A percentile compares a stretch with the other conserved stretches of the same genome.
These are phyloP conservation scores for Coemansia sp. DNA, from an alignment of 192 early-diverging fungal genomes.

Conservation along the genomic window DNA sequence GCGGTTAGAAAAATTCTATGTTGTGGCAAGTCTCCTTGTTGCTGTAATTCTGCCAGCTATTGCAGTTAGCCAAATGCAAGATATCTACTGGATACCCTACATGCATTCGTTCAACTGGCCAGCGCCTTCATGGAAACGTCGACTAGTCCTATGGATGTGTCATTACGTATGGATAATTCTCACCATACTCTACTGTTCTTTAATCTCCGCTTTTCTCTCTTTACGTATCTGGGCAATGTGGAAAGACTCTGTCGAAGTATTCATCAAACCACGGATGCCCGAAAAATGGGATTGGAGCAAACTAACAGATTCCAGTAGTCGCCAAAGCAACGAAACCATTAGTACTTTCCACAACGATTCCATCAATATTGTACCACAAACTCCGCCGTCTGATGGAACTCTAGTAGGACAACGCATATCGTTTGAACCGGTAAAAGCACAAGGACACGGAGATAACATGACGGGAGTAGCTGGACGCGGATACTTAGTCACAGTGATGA, in stretches of 20 bases:
- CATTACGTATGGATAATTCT: constrained; percentile 36
- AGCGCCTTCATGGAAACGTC: constrained; percentile 1
- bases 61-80: constrained; percentile 28
- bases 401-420: background rate
- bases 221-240: constrained; percentile 43
- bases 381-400: background rate
- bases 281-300: constrained; percentile 52
- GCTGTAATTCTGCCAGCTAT: constrained; percentile 30
- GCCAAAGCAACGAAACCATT: constrained; percentile 18
- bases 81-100: constrained; percentile 34
- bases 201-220: constrained; percentile 15
- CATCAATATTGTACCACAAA: background rate
- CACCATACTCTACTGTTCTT: constrained; percentile 33
- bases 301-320: constrained; percentile 12
- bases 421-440: background rate
- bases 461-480: constrained; percentile 10
- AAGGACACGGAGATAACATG: background rate
- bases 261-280: constrained; percentile 30
- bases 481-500: constrained; percentile 38
- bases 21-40: constrained; percentile 16
- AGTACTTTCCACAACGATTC: background rate
- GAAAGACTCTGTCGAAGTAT: constrained; percentile 35
- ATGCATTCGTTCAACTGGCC: constrained; percentile 50
- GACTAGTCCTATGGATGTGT: constrained; percentile 45
- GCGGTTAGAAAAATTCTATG: constrained; percentile 36